These are phyloP conservation scores for Eutypella sp. DNA, from an alignment of 2,329 filamentous ascomycete genomes.

Conservation along the genomic window DNA sequence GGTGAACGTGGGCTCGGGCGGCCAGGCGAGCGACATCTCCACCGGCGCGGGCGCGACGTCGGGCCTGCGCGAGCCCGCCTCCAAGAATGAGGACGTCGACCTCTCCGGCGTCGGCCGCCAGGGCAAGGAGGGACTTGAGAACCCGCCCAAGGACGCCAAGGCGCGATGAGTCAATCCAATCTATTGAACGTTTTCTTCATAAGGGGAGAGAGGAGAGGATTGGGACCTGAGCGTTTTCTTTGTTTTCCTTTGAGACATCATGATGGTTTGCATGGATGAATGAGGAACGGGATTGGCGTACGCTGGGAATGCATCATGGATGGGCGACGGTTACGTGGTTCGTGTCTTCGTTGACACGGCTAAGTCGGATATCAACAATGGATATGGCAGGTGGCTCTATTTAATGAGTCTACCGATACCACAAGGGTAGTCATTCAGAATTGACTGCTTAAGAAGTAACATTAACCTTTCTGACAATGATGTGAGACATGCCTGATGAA, in stretches of 20 bases:
- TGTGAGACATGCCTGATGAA: no score
- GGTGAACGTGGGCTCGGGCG: slow-evolving; percentile 65
- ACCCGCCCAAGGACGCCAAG: slow-evolving; percentile 57
- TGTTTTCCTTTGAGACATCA: neutral
- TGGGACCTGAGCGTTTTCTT: neutral
- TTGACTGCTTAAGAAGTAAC: neutral
- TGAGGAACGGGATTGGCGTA: neutral
- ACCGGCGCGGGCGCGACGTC: slow-evolving; percentile 42
- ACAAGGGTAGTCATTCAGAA: neutral
- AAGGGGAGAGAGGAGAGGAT: neutral
- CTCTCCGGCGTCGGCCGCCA: slow-evolving; percentile 60
- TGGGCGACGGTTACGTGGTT: neutral
- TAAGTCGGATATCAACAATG: no score
- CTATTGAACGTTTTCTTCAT: neutral
- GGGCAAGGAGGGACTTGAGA: slow-evolving; percentile 52
- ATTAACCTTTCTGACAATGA: no score
- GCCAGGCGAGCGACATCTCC: slow-evolving; percentile 48
- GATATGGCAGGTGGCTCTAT: neutral
- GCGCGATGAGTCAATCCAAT: slow-evolving; percentile 31
- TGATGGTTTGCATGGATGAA: neutral
- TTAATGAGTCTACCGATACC: neutral
- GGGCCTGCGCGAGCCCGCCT: slow-evolving; percentile 55
- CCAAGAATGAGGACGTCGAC: slow-evolving; percentile 46
- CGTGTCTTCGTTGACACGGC: neutral
- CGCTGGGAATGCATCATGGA: neutral